phyloP scores from a whole-genome alignment of 2,329 filamentous ascomycete genomes.

The Fusarium annulatum region DNA sequence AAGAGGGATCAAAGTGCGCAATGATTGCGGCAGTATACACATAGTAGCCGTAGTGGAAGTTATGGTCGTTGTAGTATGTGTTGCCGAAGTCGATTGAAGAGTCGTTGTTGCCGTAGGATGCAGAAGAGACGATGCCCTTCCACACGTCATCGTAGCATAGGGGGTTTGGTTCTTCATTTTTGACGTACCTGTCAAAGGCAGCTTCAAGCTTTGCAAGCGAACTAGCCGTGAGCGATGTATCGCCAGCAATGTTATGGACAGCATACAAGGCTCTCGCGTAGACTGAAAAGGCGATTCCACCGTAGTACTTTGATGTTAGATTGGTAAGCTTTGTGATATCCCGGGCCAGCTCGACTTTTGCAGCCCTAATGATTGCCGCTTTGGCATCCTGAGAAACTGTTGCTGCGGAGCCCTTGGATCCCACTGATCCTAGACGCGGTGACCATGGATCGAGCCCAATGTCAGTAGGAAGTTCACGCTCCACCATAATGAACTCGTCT shows the following conservation, averaged over 20 bases:
- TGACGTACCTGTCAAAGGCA: not conserved
- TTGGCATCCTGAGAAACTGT: not conserved
- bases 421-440: not conserved
- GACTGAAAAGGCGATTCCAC: not conserved
- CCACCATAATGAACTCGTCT: not conserved
- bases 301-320: not conserved
- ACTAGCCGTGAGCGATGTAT: fast-evolving
- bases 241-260: not conserved
- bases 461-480: not conserved
- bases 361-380: not conserved
- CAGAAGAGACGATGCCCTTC: not conserved
- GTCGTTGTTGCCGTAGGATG: not conserved
- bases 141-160: not conserved
- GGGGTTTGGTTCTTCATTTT: not conserved
- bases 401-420: not conserved
- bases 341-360: not conserved
- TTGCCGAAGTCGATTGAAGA: not conserved
- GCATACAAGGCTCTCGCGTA: not conserved
- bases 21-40: not conserved
- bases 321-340: not conserved
- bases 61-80: not conserved
- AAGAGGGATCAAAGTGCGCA: not conserved
- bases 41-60: not conserved
- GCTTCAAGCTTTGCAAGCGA: not conserved
- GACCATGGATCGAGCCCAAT: not conserved